phyloP scores from a whole-genome alignment of 495 filamentous ascomycete genomes.

The Penicillium lagena region DNA sequence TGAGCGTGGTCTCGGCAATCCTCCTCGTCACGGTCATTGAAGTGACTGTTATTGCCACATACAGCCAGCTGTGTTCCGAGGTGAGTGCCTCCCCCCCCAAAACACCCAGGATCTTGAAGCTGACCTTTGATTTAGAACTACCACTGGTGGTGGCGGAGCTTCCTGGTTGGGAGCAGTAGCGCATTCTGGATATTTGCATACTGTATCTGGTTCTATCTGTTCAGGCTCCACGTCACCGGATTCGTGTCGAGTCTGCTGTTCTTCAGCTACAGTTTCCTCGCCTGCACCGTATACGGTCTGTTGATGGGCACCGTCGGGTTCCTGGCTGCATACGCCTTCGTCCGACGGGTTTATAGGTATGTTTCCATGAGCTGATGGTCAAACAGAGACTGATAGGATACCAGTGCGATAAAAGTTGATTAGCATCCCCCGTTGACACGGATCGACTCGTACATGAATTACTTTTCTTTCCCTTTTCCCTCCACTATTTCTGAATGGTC shows the following conservation, averaged over 20 bases:
- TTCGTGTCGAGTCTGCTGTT: slow-evolving; percentile 77
- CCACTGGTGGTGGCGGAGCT: slow-evolving; percentile 95
- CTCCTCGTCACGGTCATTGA: slow-evolving; percentile 76
- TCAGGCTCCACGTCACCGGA: slow-evolving; percentile 76
- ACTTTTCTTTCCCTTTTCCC: background rate
- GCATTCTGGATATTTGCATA: slow-evolving; percentile 84
- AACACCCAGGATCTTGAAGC: background rate
- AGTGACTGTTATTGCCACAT: slow-evolving; percentile 85
- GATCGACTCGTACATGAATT: background rate
- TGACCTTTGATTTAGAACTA: slow-evolving; percentile 56
- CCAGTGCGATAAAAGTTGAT: slow-evolving; percentile 38
- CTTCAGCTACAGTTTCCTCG: slow-evolving; percentile 78
- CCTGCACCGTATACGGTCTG: slow-evolving; percentile 77
- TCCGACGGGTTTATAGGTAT: slow-evolving; percentile 82
- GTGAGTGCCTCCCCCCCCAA: slow-evolving; percentile 23
- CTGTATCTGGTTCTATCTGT: slow-evolving; percentile 81
- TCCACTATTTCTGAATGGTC: background rate
- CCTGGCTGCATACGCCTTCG: slow-evolving; percentile 80
- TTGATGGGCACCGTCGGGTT: slow-evolving; percentile 86
- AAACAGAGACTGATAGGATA: too few species aligned
- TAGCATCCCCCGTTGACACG: slow-evolving; percentile 3
- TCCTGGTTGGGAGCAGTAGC: slow-evolving; percentile 73
- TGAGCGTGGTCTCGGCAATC: slow-evolving; percentile 69
- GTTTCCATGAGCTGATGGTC: slow-evolving; percentile 13
- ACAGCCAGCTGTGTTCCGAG: slow-evolving; percentile 78